Evolutionary conservation across 2,329 filamentous ascomycete genomes (phyloP).

Genomic region (Lachnellula suecica): DNA sequence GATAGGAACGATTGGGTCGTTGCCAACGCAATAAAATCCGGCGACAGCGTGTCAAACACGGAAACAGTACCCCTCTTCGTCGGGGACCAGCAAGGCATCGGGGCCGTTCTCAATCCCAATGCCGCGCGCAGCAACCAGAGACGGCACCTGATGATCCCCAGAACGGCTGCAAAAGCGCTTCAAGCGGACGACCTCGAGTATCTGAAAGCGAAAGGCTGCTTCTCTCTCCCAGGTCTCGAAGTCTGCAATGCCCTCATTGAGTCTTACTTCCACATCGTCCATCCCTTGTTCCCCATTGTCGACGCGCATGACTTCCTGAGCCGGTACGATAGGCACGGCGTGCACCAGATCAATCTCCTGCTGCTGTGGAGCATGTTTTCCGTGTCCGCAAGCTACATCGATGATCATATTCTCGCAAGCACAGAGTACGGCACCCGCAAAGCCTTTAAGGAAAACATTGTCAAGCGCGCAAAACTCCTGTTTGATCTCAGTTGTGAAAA

Average conservation of each 20-base stretch:
- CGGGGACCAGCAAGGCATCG: neutral
- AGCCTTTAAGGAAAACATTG: slow-evolving; percentile 36
- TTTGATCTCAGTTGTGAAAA: slow-evolving; percentile 36
- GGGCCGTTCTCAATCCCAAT: neutral
- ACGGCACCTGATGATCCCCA: neutral
- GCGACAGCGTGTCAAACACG: neutral
- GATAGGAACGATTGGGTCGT: neutral
- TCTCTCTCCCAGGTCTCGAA: slow-evolving; percentile 31
- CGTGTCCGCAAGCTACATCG: slow-evolving; percentile 23
- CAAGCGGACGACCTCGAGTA: slow-evolving; percentile 25
- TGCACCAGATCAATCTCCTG: slow-evolving; percentile 34
- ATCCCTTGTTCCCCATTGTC: slow-evolving; percentile 37
- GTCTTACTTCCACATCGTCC: slow-evolving; percentile 38
- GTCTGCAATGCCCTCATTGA: slow-evolving; percentile 32
- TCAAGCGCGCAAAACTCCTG: slow-evolving; percentile 36
- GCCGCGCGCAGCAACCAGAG: slow-evolving; percentile 21
- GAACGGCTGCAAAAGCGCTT: neutral
- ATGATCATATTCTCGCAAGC: neutral
- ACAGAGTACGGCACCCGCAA: slow-evolving; percentile 30
- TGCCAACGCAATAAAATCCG: neutral
- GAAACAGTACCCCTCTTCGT: neutral
- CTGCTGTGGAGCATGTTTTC: slow-evolving; percentile 37
- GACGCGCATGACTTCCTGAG: slow-evolving; percentile 32
- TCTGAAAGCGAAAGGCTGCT: slow-evolving; percentile 35
- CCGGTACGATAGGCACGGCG: slow-evolving; percentile 25